Evolutionary conservation across 2,329 filamentous ascomycete species (phyloP), one percentile per base, ranked within the genome.

Genomic region (Aspergillus ochraceoroseus): DNA sequence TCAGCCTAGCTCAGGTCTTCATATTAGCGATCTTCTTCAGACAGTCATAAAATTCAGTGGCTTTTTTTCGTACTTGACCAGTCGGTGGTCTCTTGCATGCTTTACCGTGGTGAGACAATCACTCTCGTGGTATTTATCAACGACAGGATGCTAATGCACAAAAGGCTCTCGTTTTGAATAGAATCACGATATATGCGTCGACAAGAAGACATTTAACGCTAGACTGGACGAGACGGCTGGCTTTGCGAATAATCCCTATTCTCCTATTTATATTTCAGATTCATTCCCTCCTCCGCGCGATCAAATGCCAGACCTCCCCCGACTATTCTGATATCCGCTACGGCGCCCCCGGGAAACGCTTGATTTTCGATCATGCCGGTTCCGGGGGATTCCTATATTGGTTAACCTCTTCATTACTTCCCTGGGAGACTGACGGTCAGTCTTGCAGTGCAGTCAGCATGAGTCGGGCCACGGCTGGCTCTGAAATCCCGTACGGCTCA

Each of bases 111-210:
- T 78, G 62, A 63, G 69, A 57, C 11, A n/a, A 17, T 36, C 11
- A 18, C 13, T 28, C n/a, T 32, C 25, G 12, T 11, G 12, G 26
- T 19, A 4, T 18, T 12, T n/a, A n/a, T n/a, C n/a, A n/a, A n/a
- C n/a, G n/a, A n/a, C n/a, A n/a, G n/a, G n/a, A n/a, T n/a, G n/a
- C n/a, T n/a, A n/a, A n/a, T n/a, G n/a, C n/a, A n/a, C n/a, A n/a
- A n/a, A n/a, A 82, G 78, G 87, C 87, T 14, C 78, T 96, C 43
- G 70, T 95, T 43, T 72, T 96, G 15, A 96, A 96, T 61, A 80
- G 92, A 42, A 94, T 92, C 5, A 83, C 89, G 43, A 92, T 96
- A 53, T 96, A 95, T 64, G 90, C 88, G 28, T 90, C 89, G 0
- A 90, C 87, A 9, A 76, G 92, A 47, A 78, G 89, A 38, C 80